phyloP scores from a whole-genome alignment of 192 early-diverging fungal species.

The Rhizophagus sp. region DNA sequence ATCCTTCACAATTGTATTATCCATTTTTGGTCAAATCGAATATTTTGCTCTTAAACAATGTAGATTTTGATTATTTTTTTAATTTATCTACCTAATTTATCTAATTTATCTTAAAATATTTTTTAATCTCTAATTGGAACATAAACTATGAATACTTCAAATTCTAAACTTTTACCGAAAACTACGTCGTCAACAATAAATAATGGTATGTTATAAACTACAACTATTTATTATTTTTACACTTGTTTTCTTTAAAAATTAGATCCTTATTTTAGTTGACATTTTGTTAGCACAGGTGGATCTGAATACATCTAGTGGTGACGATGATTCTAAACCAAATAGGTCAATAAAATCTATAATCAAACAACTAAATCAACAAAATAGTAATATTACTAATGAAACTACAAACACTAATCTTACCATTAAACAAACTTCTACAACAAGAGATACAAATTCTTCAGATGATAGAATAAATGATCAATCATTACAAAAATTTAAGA shows the following conservation, averaged over 20 bases:
- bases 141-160: not conserved
- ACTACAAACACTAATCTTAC: not conserved
- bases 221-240: not conserved
- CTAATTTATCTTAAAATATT: too few species aligned
- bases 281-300: slow-evolving; percentile 23
- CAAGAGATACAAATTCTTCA: not conserved
- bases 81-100: too few species aligned
- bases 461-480: not conserved
- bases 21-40: too few species aligned
- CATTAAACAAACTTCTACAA: not conserved
- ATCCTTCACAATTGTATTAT: too few species aligned
- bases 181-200: not conserved
- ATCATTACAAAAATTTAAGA: not conserved
- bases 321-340: not conserved
- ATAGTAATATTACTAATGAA: not conserved
- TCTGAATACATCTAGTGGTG: not conserved
- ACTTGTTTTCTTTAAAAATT: not conserved
- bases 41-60: too few species aligned
- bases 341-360: slow-evolving; percentile 1
- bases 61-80: too few species aligned
- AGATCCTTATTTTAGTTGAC: not conserved
- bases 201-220: not conserved
- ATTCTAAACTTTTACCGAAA: not conserved
- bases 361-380: slow-evolving; percentile 9
- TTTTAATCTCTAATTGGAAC: not conserved